These are phyloP conservation scores for Corchorus olitorius DNA, from an alignment of 345 rosid genomes.

Conservation along the genomic window DNA sequence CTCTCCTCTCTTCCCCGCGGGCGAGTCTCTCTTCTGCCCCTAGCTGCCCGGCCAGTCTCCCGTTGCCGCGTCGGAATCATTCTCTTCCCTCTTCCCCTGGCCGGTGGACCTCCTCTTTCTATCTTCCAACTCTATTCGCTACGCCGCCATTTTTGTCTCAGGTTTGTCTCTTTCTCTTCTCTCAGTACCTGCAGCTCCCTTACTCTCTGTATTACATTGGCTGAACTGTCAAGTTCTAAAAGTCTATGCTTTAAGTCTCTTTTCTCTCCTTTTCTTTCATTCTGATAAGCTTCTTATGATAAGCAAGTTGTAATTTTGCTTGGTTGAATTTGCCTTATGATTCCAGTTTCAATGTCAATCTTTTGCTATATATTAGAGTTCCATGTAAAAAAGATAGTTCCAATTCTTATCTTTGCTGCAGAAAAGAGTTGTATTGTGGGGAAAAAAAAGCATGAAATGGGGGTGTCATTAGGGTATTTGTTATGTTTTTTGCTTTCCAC, in stretches of 20 bases:
- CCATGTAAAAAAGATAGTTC: background rate
- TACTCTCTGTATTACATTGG: background rate
- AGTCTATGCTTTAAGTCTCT: background rate
- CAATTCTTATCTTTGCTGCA: background rate
- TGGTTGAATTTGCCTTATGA: background rate
- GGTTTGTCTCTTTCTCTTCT: background rate
- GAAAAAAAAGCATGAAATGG: background rate
- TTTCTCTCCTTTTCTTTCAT: background rate
- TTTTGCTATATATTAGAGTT: background rate
- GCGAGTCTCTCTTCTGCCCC: background rate
- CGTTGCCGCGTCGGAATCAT: too few relatives aligned
- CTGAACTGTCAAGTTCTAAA: background rate
- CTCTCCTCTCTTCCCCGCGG: background rate
- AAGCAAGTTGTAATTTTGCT: background rate
- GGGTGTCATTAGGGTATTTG: background rate
- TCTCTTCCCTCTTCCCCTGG: background rate
- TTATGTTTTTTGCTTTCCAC: background rate
- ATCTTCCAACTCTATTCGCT: background rate
- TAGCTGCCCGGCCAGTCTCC: background rate
- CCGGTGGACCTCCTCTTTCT: background rate
- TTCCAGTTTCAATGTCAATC: background rate
- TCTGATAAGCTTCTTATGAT: background rate
- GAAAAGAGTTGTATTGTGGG: background rate
- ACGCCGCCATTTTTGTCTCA: background rate
- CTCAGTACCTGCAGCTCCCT: background rate